Conservation (phyloP, 768 basidiomycete species). For the Collybia sordida region DNA sequence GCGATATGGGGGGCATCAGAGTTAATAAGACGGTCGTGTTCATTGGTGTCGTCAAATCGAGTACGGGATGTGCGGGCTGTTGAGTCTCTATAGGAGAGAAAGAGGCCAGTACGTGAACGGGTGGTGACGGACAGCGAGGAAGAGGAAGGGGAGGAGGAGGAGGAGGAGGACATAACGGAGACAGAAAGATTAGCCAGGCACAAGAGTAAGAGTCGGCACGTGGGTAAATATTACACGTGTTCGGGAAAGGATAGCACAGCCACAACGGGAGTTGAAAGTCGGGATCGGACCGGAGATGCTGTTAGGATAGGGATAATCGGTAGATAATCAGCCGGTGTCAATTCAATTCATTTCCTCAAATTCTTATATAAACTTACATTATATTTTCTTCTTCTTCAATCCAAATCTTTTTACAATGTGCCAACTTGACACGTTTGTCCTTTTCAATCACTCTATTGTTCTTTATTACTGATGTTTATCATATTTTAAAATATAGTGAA, state of each 20-base stretch:
- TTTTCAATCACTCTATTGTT: conserved; percentile 6
- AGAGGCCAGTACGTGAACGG: conserved; percentile 87
- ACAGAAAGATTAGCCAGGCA: conserved; percentile 11
- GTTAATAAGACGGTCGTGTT: conserved; percentile 72
- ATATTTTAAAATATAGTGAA: conserved; percentile 48
- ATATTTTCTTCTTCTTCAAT: not conserved
- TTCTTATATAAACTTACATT: not conserved
- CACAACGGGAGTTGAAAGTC: too few species aligned
- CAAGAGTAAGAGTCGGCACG: conserved; percentile 13
- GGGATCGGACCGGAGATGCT: not conserved
- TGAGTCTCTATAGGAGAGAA: conserved; percentile 91
- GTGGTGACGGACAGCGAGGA: conserved; percentile 47
- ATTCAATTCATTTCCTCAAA: not conserved
- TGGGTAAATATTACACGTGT: conserved; percentile 3
- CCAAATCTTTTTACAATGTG: conserved; percentile 38
- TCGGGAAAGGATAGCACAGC: too few species aligned
- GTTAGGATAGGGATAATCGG: not conserved
- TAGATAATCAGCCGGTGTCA: not conserved
- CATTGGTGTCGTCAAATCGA: conserved; percentile 52
- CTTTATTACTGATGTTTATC: conserved; percentile 16
- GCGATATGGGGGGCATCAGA: conserved; percentile 38
- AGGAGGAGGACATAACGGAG: conserved; percentile 10
- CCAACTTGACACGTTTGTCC: conserved; percentile 53
- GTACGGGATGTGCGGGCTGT: conserved; percentile 34
- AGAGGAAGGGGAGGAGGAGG: conserved; percentile 10